Base-by-base conservation (phyloP, 2,329 filamentous ascomycete species). In the Penicillium sp. region DNA sequence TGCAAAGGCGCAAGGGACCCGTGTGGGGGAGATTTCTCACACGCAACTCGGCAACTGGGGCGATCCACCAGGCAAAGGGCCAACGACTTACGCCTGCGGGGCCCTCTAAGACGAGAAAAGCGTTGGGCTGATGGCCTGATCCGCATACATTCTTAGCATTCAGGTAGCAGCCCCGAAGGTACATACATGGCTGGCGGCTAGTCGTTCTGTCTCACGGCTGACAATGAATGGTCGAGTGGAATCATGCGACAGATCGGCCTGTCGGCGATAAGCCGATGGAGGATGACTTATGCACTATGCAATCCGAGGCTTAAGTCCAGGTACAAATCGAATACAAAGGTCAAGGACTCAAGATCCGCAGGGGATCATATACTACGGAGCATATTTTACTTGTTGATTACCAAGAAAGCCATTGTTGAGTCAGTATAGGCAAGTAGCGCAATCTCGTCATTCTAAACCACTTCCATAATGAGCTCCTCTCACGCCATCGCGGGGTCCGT, bases 401-500 rank as follows among this genome's bases (percentile, higher is more conserved):
- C 47, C 28, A 35, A 49, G 15, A 28, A 25, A 11, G 43, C 43
- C 25, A 47, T 15, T 3, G 11, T 31, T 4, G 14, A 25, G 41
- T 7, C 5, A 5, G 11, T 12, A 22, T 22, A 31, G 43, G 8
- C 2, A 20, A n/a, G 28, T 35, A 20, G 20, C 20, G 20, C 20
- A 17, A 49, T 49, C n/a, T 20, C 28, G 47, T 34, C 47, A 49
- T 49, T 34, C n/a, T 35, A 45, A 10, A 8, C 7, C 31, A 8
- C 20, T 20, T 25, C 5, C 41, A 43, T 25, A 12, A 43, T 11
- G 41, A 17, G 41, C 42, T 20, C n/a, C 10, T 25, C 65, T 66
- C 57, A 67, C 63, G 64, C 66, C 66, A 68, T 68, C 53, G 64
- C 56, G 63, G 64, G 61, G 63, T 61, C 41, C 45, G n/a, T 20